Base-by-base conservation (phyloP, 73 alveolate species). In the Diophrys appendiculata region DNA sequence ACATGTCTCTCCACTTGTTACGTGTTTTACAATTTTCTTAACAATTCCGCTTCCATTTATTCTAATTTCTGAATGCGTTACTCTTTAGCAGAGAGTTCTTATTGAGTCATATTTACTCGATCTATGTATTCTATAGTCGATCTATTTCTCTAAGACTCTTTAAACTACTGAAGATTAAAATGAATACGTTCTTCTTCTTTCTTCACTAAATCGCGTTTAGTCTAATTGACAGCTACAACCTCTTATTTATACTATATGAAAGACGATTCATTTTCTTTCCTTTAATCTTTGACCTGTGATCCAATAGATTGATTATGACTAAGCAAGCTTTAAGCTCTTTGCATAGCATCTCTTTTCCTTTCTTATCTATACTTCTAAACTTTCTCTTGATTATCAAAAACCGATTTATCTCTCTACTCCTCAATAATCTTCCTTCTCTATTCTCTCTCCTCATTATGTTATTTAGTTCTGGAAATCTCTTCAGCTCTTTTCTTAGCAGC, bases 401-500 rank as follows among this genome's bases (percentile, higher is more conserved):
- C 22, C 22, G 5, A 5, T 26, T 22, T 26, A 5, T 64, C 73
- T 64, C 73, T 26, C 34, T 8, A 8, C 31, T 64, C 34, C n/a
- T 64, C 34, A 43, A 43, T 64, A 8, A 13, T 64, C 34, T 64
- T 5, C 22, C 34, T 26, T 26, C 31, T 73, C 82, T 73, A 56
- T 24, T 33, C 76, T 23, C 80, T 60, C 13, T 73, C 82, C 31
- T 73, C 82, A 53, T 73, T 53, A 52, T 73, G 11, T 23, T 53
- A 13, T 31, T 24, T 28, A 24, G 33, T 55, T n/a, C 3, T 22
- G 1, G 11, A 11, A 32, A 0, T 23, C 70, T 34, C 82, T 13
- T 68, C 60, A 24, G 78, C 77, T 29, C 77, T 76, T 52, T 56
- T 75, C 24, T 78, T 68, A 30, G 88, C 35, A 25, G 35, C 83